Percentiles rank a stretch among this genome's conserved stretches.
Evolutionary conservation across 441 rosid genomes (phyloP).

Genomic region (Bruguiera hainesii): DNA sequence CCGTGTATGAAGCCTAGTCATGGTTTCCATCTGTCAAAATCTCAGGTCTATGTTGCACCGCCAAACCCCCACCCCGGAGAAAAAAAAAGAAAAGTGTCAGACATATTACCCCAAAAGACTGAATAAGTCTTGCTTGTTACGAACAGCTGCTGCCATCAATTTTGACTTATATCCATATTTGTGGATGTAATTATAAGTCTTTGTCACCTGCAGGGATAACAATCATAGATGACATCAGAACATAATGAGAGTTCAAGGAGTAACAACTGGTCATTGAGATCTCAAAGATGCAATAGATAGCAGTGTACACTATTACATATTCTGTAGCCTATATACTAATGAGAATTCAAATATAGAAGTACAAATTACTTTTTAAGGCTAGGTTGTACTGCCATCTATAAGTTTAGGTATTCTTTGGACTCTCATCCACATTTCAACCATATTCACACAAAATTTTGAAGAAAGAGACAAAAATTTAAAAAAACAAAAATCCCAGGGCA

Average conservation of each 20-base stretch:
- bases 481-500: too few species aligned
- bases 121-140: conserved; percentile 94
- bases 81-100: not conserved
- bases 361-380: too few species aligned
- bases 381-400: too few species aligned
- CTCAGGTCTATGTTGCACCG: not conserved
- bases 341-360: too few species aligned
- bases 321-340: too few species aligned
- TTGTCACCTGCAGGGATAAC: conserved; percentile 43
- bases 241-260: not conserved
- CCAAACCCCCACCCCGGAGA: not conserved
- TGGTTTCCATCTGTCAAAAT: conserved; percentile 6
- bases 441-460: too few species aligned
- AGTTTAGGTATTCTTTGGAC: too few species aligned
- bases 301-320: too few species aligned
- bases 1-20: conserved; percentile 5
- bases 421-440: too few species aligned
- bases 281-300: not conserved
- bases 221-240: not conserved
- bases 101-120: conserved; percentile 72
- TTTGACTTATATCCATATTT: conserved; percentile 87
- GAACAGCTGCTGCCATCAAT: conserved; percentile 96
- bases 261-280: not conserved
- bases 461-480: too few species aligned
- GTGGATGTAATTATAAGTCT: conserved; percentile 87